A percentile compares a stretch with the other conserved stretches of the same genome.
phyloP scores from a whole-genome alignment of 768 basidiomycete genomes.

The Arthromyces matolae region DNA sequence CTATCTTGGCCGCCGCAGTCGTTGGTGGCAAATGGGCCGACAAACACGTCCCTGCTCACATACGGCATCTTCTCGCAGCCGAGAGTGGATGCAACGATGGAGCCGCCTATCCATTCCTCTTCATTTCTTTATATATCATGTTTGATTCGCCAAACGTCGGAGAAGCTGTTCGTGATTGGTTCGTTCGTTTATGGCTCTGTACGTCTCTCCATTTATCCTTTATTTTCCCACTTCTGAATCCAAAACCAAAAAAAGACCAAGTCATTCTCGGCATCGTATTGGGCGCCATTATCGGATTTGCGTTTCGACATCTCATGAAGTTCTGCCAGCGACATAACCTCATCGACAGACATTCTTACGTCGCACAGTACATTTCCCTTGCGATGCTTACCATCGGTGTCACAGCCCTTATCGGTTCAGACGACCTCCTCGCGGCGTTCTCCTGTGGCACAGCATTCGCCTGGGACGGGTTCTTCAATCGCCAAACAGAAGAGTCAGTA shows the following conservation, averaged over 20 bases:
- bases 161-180: constrained; percentile 81
- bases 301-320: constrained; percentile 87
- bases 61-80: constrained; percentile 59
- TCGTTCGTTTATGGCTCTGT: constrained; percentile 85
- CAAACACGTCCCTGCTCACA: constrained; percentile 89
- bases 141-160: constrained; percentile 57
- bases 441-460: constrained; percentile 94
- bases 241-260: constrained; percentile 51
- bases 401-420: constrained; percentile 81
- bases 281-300: constrained; percentile 70
- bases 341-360: constrained; percentile 91
- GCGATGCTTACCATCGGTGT: constrained; percentile 84
- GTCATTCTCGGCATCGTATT: constrained; percentile 72
- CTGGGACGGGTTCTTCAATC: constrained; percentile 93
- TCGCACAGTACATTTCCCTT: constrained; percentile 86
- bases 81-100: constrained; percentile 97
- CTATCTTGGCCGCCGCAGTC: constrained; percentile 88
- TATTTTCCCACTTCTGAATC: constrained; percentile 10
- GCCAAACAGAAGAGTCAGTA: constrained; percentile 90
- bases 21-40: constrained; percentile 96
- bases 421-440: constrained; percentile 93
- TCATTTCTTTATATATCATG: constrained; percentile 83
- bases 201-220: constrained; percentile 28
- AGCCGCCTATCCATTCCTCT: constrained; percentile 93
- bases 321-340: constrained; percentile 83